These are phyloP conservation scores for Austroboletus eburneus DNA, from an alignment of 768 basidiomycete genomes.

Conservation along the genomic window DNA sequence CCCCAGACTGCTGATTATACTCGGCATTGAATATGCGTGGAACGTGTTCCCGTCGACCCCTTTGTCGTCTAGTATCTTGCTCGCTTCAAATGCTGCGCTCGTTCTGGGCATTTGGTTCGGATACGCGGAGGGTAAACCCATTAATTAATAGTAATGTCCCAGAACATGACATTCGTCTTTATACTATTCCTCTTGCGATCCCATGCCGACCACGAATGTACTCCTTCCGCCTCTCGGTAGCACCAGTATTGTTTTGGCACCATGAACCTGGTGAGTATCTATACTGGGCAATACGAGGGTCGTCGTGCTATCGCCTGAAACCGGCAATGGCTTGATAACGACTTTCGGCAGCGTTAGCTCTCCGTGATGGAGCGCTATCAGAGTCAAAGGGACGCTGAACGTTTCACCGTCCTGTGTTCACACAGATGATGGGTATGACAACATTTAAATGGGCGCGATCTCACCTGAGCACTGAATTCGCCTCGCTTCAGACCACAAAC, in stretches of 20 bases:
- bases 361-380: conserved; percentile 88
- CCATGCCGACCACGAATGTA: conserved; percentile 80
- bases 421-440: conserved; percentile 1
- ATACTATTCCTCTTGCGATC: conserved; percentile 27
- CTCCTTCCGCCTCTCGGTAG: conserved; percentile 79
- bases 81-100: conserved; percentile 48
- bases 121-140: conserved; percentile 36
- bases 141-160: neutral
- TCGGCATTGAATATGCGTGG: conserved; percentile 80
- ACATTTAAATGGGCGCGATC: neutral
- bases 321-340: conserved; percentile 54
- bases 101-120: conserved; percentile 55
- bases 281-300: conserved; percentile 56
- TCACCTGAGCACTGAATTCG: conserved; percentile 69
- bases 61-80: conserved; percentile 55
- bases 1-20: conserved; percentile 54
- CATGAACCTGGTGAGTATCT: conserved; percentile 82
- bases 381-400: conserved; percentile 57
- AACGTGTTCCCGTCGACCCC: conserved; percentile 80
- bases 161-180: neutral
- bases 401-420: conserved; percentile 54
- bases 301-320: conserved; percentile 51
- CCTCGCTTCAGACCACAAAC: conserved; percentile 87
- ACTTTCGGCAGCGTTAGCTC: conserved; percentile 75
- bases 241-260: conserved; percentile 76